Evolutionary conservation across 2,329 filamentous ascomycete genomes (phyloP).

Genomic region (Ophiobolus disseminans): DNA sequence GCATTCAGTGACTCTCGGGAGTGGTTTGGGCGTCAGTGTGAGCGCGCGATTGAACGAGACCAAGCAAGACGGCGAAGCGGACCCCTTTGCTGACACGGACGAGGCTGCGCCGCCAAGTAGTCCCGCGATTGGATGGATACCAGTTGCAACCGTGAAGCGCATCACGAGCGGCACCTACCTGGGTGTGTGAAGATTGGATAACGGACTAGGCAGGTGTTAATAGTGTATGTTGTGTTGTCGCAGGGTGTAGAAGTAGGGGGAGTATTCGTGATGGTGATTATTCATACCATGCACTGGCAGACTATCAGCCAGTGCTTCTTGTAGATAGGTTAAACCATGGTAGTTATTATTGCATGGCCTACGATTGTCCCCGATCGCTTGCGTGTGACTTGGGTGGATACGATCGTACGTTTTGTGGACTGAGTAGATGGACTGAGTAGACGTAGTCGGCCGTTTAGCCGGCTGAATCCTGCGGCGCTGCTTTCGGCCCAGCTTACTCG

Average conservation of each 20-base stretch:
- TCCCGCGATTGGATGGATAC: constrained; percentile 41
- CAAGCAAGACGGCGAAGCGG: constrained; percentile 55
- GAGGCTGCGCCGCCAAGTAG: constrained; percentile 39
- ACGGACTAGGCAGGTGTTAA: not conserved
- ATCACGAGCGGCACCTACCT: constrained; percentile 49
- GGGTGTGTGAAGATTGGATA: constrained; percentile 36
- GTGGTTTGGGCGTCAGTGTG: constrained; percentile 66
- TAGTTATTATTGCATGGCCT: not conserved
- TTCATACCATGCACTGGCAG: not conserved
- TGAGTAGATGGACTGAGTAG: not conserved
- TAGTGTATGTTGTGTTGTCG: not conserved
- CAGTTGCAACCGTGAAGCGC: constrained; percentile 43
- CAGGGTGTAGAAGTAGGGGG: not conserved
- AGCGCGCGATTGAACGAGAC: constrained; percentile 49
- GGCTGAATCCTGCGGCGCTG: not conserved
- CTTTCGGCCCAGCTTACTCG: no score
- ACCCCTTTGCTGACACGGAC: constrained; percentile 75
- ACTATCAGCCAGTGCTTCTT: constrained; percentile 1
- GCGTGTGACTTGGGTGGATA: no score
- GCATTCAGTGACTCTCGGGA: constrained; percentile 58
- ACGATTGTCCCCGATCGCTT: not conserved
- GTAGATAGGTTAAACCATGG: constrained; percentile 1
- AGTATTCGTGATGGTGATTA: not conserved
- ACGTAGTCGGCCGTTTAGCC: not conserved
- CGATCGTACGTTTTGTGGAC: no score